These are phyloP conservation scores for Lachnellula arida DNA, from an alignment of 2,329 filamentous ascomycete species.

Conservation along the genomic window DNA sequence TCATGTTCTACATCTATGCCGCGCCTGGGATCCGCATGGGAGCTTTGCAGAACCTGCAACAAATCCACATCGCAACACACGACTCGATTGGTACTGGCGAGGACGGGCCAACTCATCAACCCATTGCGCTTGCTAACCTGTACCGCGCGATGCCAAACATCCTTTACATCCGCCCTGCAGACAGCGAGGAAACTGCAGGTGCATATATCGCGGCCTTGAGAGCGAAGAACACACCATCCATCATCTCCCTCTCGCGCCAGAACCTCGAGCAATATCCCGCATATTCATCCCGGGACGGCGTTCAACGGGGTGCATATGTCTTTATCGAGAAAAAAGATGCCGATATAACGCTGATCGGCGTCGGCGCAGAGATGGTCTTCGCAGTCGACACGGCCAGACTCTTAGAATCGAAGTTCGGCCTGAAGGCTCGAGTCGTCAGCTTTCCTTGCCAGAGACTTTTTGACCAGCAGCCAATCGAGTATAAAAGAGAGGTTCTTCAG, in stretches of 20 bases:
- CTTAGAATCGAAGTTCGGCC: slow-evolving; percentile 34
- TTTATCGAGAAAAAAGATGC: slow-evolving; percentile 41
- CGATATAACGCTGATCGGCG: slow-evolving; percentile 41
- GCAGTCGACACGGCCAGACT: slow-evolving; percentile 39
- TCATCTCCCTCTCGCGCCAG: slow-evolving; percentile 46
- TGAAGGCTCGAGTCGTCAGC: slow-evolving; percentile 39
- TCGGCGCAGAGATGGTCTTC: slow-evolving; percentile 37
- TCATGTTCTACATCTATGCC: slow-evolving; percentile 59
- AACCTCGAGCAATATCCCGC: slow-evolving; percentile 38
- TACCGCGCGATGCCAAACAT: slow-evolving; percentile 61
- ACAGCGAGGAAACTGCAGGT: slow-evolving; percentile 53
- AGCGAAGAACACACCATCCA: slow-evolving; percentile 38
- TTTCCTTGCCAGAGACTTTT: slow-evolving; percentile 44
- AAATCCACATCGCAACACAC: slow-evolving; percentile 58
- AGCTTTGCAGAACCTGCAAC: slow-evolving; percentile 49
- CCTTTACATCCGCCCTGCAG: slow-evolving; percentile 54
- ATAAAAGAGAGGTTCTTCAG: slow-evolving; percentile 42
- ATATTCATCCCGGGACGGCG: slow-evolving; percentile 37
- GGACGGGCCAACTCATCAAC: slow-evolving; percentile 59
- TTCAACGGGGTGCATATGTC: slow-evolving; percentile 43
- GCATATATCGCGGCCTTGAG: slow-evolving; percentile 48
- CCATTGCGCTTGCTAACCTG: slow-evolving; percentile 51
- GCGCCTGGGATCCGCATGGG: slow-evolving; percentile 58
- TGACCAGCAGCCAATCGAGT: slow-evolving; percentile 39
- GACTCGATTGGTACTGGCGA: slow-evolving; percentile 56